phyloP scores from a whole-genome alignment of 257 asterid species.

The Nicotiana knightiana region DNA sequence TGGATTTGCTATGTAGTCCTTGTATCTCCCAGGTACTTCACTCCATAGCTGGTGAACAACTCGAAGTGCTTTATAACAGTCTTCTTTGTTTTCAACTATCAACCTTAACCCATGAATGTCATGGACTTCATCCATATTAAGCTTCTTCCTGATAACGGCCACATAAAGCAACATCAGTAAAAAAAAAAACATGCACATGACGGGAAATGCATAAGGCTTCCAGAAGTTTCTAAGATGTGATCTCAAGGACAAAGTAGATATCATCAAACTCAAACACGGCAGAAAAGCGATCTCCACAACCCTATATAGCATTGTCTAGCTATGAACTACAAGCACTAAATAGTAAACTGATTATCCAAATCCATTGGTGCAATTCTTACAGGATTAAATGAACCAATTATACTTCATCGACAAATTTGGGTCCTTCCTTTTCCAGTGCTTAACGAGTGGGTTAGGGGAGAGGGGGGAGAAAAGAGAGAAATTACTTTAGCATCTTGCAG shows the following conservation, averaged over 20 bases:
- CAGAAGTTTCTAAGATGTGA: neutral
- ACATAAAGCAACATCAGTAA: neutral
- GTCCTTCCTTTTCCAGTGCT: too few species aligned
- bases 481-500: constrained; percentile 84
- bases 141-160: constrained; percentile 55
- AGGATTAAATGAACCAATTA: neutral
- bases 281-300: neutral
- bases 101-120: constrained; percentile 88
- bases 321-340: neutral
- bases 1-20: constrained; percentile 76
- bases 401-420: too few species aligned
- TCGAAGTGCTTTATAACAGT: constrained; percentile 77
- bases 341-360: neutral
- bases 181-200: neutral
- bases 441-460: too few species aligned
- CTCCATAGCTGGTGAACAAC: constrained; percentile 75
- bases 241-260: neutral
- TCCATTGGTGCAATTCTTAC: neutral
- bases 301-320: neutral
- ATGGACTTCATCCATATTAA: constrained; percentile 80
- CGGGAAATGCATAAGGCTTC: neutral
- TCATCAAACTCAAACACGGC: neutral
- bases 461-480: neutral
- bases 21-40: constrained; percentile 82
- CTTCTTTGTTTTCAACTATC: constrained; percentile 83